Base-by-base conservation (phyloP, 2,329 filamentous ascomycete species). In the Ophiostoma himal-ulmi region DNA sequence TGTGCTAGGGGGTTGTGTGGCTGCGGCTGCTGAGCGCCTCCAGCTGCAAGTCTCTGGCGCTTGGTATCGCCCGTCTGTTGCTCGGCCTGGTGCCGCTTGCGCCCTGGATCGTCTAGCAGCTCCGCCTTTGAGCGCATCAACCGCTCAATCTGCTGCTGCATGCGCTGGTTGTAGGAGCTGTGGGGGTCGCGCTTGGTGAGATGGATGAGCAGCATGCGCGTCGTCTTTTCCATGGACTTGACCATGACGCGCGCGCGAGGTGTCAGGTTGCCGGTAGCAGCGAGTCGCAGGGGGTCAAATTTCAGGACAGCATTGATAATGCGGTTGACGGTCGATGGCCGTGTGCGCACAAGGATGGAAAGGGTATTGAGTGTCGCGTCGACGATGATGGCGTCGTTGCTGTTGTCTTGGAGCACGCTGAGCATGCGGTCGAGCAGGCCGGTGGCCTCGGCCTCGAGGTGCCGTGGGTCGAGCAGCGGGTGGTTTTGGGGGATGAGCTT, bases 191-290 rank as follows among this genome's bases (percentile, higher is more conserved):
- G 86, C 81, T 94, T 94, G 74, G 91, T 83, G 69, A 97, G 83
- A 79, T 97, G 94, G 69, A 94, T 86, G 54, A 98, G 84, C 66
- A 99, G 82, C 74, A 93, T 88, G 75, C 93, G 88, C 3, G 91
- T 91, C 34, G 95, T 99, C 77, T 96, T 93, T 79, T 97, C 94
- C 88, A 99, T 95, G 5, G 94, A 98, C 79, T 90, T 93, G 72
- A 96, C 86, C 75, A 94, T 88, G 72, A 99, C 90, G 75, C 91
- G 93, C 68, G 87, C 86, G 77, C 89, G 92, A 2, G 92, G 86
- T 0, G 91, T 94, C 82, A 96, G 86, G 3, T 91, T 89, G n/a
- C 62, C 22, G 36, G n/a, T 10, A 1, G 88, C 87, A 70, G 91
- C 92, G 74, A 92, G 86, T 79, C 91, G 93, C 64, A 97, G 82